phyloP scores from a whole-genome alignment of 2,329 filamentous ascomycete genomes.

The Aspergillus bombycis region DNA sequence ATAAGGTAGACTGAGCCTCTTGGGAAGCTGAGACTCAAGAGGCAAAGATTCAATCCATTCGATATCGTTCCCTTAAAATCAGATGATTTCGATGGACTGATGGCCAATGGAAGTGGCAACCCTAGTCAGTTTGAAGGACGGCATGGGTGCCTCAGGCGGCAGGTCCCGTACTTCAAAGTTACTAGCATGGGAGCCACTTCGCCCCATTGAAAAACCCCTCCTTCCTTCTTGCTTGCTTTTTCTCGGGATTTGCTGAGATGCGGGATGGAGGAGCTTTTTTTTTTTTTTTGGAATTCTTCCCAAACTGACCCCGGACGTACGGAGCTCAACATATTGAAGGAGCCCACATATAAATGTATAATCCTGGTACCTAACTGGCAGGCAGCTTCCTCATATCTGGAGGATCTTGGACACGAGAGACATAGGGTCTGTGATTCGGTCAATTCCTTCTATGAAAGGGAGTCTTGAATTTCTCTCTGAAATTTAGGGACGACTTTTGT shows the following conservation, averaged over 20 bases:
- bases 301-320: neutral
- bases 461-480: neutral
- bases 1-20: neutral
- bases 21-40: neutral
- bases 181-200: no score
- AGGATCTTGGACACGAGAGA: neutral
- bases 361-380: neutral
- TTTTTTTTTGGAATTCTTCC: neutral
- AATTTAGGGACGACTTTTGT: neutral
- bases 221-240: neutral
- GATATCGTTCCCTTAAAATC: neutral
- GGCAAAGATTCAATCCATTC: neutral
- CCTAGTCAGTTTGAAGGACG: neutral
- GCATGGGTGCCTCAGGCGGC: neutral
- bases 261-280: neutral
- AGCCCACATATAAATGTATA: neutral
- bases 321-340: neutral
- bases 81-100: neutral
- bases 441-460: neutral
- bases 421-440: neutral
- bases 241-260: constrained; percentile 2
- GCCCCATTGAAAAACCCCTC: no score
- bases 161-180: no score
- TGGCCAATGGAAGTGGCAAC: neutral
- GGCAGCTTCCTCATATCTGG: neutral